Base-by-base conservation (phyloP, 495 filamentous ascomycete species). In the Neurospora sublineolata region DNA sequence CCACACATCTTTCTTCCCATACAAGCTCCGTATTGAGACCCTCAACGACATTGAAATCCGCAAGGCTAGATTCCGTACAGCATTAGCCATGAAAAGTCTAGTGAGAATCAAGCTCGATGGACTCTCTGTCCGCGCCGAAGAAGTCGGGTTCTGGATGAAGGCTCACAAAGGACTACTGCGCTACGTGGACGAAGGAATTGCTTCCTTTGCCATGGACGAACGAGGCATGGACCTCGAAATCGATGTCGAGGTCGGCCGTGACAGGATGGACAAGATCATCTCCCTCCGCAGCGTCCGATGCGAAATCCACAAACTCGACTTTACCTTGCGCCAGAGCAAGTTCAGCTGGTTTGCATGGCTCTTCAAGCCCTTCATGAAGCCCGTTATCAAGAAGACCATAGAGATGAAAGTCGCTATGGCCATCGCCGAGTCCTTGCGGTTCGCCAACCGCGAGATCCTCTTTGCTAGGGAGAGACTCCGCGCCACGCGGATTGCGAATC, bases 381-480 rank as follows among this genome's bases (percentile, higher is more conserved):
- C 92, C 3, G 82, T 97, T 46, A 79, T 98, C 16, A 91, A 93
- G 38, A 90, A 89, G 39, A 86, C 90, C 0, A 80, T 98, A 70
- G 93, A 97, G 83, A 87, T 86, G 73, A 89, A 93, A 77, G 84
- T 98, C 23, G 92, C 92, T 0, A 81, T 86, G 37, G 86, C 87
- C 10, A 92, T 97, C 70, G 87, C 87, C 0, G 87, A 90, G 38
- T 83, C 85, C 18, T 84, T 95, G 23, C 88, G 89, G 68, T 86
- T 89, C 2, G 86, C 90, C 12, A 97, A 98, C 78, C 86, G 93
- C 27, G 94, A 98, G 79, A 77, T 97, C 60, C 78, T 97, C 6
- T 97, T 90, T 78, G 94, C 94, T 0, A 83, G 94, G 0, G 94
- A 98, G 78, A 84, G 94, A 4, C 84, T 98, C 16, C 87, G 94